A percentile compares a stretch with the other conserved stretches of the same genome.
These are phyloP conservation scores for Solanum bukasovii DNA, from an alignment of 257 asterid species.

Conservation along the genomic window DNA sequence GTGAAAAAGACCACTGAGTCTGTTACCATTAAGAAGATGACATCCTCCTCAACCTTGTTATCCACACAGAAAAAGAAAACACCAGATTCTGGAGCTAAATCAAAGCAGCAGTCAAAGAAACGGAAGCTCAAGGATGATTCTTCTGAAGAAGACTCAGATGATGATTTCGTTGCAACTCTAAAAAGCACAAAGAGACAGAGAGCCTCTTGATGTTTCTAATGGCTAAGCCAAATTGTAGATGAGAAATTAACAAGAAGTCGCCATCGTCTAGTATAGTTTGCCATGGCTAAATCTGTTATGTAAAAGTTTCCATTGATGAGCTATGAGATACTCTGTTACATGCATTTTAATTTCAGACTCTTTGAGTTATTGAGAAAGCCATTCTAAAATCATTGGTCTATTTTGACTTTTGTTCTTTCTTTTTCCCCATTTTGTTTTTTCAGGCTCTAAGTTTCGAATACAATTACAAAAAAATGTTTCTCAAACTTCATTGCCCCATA, in stretches of 20 bases:
- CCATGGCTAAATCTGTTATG: not conserved
- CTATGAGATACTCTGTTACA: not conserved
- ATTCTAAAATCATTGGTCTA: not conserved
- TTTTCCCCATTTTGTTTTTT: not conserved
- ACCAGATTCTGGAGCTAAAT: constrained; percentile 20
- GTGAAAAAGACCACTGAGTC: constrained; percentile 35
- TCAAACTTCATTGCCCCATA: too few species aligned
- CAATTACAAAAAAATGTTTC: too few species aligned
- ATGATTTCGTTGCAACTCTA: constrained; percentile 30
- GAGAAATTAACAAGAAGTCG: not conserved
- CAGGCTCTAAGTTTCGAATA: too few species aligned
- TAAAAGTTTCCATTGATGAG: not conserved
- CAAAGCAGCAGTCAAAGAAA: constrained; percentile 34
- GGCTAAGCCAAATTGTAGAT: not conserved
- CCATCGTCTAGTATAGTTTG: not conserved
- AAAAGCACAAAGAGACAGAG: constrained; percentile 33
- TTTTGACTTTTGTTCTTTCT: not conserved
- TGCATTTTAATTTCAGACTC: not conserved
- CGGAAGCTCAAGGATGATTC: constrained; percentile 32
- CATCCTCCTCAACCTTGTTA: constrained; percentile 17
- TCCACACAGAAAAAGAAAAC: constrained; percentile 39
- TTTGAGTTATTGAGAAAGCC: too few species aligned
- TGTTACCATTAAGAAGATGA: constrained; percentile 22
- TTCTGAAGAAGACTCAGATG: constrained; percentile 41
- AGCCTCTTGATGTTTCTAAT: constrained; percentile 9